phyloP scores from a whole-genome alignment of 2,329 filamentous ascomycete genomes.

The Xylaria multiplex region DNA sequence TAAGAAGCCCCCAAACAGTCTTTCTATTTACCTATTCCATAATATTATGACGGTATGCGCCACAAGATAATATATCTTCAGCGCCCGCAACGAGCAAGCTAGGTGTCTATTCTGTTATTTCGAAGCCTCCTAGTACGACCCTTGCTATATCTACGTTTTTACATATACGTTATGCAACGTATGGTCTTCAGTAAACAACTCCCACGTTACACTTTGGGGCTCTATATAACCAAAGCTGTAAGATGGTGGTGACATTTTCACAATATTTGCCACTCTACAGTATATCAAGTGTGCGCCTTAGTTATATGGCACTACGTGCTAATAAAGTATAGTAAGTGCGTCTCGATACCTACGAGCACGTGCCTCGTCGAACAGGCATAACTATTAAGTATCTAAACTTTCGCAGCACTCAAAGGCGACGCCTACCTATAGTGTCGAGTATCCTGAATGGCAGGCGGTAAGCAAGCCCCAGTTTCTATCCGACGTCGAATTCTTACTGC shows the following conservation, averaged over 20 bases:
- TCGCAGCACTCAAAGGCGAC: background rate
- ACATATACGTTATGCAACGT: background rate
- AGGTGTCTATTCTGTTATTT: background rate
- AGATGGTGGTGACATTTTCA: background rate
- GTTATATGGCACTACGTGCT: background rate
- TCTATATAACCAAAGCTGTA: background rate
- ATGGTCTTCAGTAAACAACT: background rate
- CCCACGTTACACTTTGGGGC: slow-evolving; percentile 10
- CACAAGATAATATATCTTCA: background rate
- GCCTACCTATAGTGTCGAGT: background rate
- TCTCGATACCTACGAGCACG: background rate
- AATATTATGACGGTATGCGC: background rate
- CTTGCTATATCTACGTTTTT: background rate
- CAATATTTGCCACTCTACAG: background rate
- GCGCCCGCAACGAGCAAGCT: background rate
- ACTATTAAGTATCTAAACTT: background rate
- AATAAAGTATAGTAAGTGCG: background rate
- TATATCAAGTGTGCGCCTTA: background rate
- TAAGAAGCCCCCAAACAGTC: background rate
- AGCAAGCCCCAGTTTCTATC: slow-evolving; percentile 1
- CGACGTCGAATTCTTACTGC: background rate
- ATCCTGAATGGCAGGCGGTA: background rate
- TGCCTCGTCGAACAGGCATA: background rate
- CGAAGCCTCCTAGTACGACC: too few relatives aligned
- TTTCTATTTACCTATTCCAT: background rate